These are phyloP conservation scores for Amanita pseudoporphyria DNA, from an alignment of 768 basidiomycete genomes.

Conservation along the genomic window DNA sequence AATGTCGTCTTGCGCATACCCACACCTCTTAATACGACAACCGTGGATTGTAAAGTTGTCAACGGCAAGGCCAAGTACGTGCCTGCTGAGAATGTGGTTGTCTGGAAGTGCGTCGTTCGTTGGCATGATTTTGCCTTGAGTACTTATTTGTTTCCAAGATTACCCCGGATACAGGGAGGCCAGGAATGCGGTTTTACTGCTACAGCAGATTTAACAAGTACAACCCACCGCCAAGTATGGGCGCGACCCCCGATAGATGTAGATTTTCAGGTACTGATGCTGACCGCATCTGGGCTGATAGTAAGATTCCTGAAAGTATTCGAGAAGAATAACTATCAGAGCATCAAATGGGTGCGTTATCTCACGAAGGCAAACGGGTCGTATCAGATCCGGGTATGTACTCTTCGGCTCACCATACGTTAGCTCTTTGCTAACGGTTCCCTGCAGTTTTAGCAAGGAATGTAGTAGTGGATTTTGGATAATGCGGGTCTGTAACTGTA, in stretches of 20 bases:
- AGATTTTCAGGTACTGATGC: conserved; percentile 99
- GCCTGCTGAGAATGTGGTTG: conserved; percentile 89
- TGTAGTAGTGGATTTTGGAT: neutral
- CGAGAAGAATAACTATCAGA: conserved; percentile 91
- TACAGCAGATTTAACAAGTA: conserved; percentile 74
- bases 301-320: conserved; percentile 98
- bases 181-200: conserved; percentile 83
- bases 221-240: conserved; percentile 93
- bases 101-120: conserved; percentile 82
- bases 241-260: conserved; percentile 96
- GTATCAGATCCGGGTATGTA: conserved; percentile 88
- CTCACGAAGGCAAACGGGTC: conserved; percentile 88
- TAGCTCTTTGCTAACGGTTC: neutral
- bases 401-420: neutral
- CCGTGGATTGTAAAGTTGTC: conserved; percentile 84
- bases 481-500: neutral
- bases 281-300: conserved; percentile 91
- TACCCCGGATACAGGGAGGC: conserved; percentile 87
- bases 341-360: conserved; percentile 94
- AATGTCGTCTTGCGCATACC: conserved; percentile 91
- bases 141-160: conserved; percentile 35
- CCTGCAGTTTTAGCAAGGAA: neutral
- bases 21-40: conserved; percentile 91
- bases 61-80: conserved; percentile 96
- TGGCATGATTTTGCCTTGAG: neutral